Evolutionary conservation across 108 stramenopile species (phyloP), one percentile per base, ranked within the genome.

Genomic region (Conticribra weissflogii): DNA sequence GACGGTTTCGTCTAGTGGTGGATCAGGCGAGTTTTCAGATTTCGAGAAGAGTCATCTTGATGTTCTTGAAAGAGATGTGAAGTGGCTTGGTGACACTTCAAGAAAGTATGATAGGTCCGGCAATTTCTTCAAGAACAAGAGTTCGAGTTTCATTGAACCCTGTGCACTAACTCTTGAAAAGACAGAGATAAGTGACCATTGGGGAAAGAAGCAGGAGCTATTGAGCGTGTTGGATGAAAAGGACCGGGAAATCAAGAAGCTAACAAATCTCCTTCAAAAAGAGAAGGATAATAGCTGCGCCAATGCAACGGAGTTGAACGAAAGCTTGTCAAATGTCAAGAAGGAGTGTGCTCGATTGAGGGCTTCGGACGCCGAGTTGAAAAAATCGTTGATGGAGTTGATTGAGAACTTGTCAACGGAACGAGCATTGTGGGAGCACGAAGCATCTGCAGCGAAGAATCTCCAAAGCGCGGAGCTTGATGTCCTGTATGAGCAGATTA

Each of bases 381-480:
- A 65, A 34, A 53, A 15, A 21, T 33, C 33, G 12, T 51, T 65
- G 5, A 31, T 30, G 9, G 63, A 65, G 34, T 49, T 65, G 17
- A 65, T 65, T 32, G 50, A 65, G 32, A 65, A 65, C 15, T 45
- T 65, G 18, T 31, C 51, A 18, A 47, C 51, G 7, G 63, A 65
- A 65, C 63, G 63, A 17, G 33, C 33, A 16, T 27, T 52, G 3
- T 18, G 50, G 31, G 51, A 31, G 15, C 51, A 65, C 1, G 63
- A 65, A 51, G 50, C 53, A 9, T 32, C 25, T 8, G 12, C 36
- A 9, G 5, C 36, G 8, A 41, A 41, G 5, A 41, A 12, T 12
- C 36, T 41, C 12, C 36, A 41, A 41, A 41, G 36, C 36, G 48
- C 53, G 15, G 51, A 18, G 1, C 50, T 49, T 1, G 53, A 53